phyloP scores from a whole-genome alignment of 192 early-diverging fungal genomes.

The Endogone sp. region DNA sequence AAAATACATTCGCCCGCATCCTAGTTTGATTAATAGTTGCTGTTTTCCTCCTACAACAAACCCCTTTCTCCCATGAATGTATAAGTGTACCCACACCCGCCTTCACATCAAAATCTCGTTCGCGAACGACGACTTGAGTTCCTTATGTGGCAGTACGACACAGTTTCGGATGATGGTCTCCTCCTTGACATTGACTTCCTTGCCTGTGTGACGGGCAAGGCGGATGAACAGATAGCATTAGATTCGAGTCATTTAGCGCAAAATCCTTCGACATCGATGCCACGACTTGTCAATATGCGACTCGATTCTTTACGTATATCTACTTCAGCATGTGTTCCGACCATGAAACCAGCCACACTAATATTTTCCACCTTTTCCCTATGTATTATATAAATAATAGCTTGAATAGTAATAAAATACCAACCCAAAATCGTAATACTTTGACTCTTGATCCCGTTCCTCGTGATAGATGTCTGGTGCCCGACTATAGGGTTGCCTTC shows the following conservation, averaged over 20 bases:
- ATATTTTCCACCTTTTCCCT: no score
- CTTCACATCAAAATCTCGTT: constrained; percentile 94
- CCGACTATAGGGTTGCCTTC: constrained; percentile 75
- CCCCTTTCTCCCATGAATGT: no score
- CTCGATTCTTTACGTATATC: no score
- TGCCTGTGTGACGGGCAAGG: constrained; percentile 37
- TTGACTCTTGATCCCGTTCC: constrained; percentile 88
- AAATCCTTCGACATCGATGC: neutral
- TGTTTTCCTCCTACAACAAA: no score
- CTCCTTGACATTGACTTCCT: constrained; percentile 89
- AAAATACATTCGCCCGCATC: no score
- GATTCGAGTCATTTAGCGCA: neutral
- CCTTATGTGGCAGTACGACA: constrained; percentile 97
- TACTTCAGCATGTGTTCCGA: no score
- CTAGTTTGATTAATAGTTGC: no score
- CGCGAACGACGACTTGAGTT: constrained; percentile 82
- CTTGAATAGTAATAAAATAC: neutral
- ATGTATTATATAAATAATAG: no score
- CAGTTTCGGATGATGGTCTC: constrained; percentile 95
- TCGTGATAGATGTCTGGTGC: constrained; percentile 71
- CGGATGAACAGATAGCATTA: neutral
- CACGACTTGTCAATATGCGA: no score
- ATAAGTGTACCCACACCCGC: no score
- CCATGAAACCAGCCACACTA: no score
- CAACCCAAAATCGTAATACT: constrained; percentile 85